Base-by-base conservation (phyloP, 2,329 filamentous ascomycete genomes). In the Colletotrichum caudatum region DNA sequence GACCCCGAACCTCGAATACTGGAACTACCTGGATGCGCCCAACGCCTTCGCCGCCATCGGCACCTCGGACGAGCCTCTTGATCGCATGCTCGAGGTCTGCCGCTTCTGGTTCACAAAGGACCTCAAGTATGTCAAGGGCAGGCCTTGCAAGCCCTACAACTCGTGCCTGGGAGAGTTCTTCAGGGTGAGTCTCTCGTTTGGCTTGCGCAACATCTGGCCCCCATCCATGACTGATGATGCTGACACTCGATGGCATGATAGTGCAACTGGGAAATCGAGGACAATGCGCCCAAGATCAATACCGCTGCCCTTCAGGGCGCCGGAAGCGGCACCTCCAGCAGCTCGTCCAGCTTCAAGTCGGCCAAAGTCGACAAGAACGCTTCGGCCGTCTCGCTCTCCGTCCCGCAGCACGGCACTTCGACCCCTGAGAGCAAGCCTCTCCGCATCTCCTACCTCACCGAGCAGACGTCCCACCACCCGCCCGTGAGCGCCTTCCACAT, bases 21-120 rank as follows among this genome's bases (percentile, higher is more conserved):
- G 96, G 96, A 97, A 97, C 78, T 99, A 99, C 79, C 87, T 99
- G 80, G 96, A 99, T 82, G 90, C 94, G 76, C 95, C 95, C 29
- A 97, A 97, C 81, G 94, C 95, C 59, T 98, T 99, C 75, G 84
- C 90, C 74, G 89, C 88, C 57, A 92, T 92, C 77, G 96, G 95
- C 77, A 95, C 95, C 77, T 96, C 95, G 23, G 93, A 98, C 76
- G 94, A 98, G 76, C 89, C 93, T 14, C 85, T 98, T 66, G 95
- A 96, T 76, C 94, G 96, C 76, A 98, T 98, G 93, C 89, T 99
- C 63, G 95, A 95, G 78, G 94, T 97, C 39, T 83, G 98, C 77
- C 91, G 95, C 72, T 99, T 98, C 83, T 99, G 96, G 96, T 97
- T 98, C 78, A 98, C 96, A 74, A 99, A 99, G 82, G 96, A 99